Conservation (phyloP, 2,329 filamentous ascomycete genomes). For the Diaporthe sp. region DNA sequence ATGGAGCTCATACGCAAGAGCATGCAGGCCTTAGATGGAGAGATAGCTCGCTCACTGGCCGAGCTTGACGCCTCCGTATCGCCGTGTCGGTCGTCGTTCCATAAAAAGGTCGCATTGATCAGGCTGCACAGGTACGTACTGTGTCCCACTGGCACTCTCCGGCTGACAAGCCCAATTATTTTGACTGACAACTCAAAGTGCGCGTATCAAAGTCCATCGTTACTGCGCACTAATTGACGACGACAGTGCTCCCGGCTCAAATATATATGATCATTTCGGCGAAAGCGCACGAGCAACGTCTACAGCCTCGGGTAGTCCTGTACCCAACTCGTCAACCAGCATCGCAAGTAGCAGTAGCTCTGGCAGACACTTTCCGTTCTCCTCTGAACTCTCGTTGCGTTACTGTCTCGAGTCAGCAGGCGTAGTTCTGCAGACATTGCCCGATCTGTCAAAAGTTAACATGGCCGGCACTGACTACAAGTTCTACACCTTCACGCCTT, state of each 20-base stretch:
- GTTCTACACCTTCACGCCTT: slow-evolving; percentile 5
- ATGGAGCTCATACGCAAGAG: slow-evolving; percentile 9
- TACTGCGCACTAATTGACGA: slow-evolving; percentile 2
- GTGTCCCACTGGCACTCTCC: background rate
- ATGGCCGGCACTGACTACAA: background rate
- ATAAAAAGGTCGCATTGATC: background rate
- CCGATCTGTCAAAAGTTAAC: background rate
- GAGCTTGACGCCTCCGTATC: background rate
- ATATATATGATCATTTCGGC: background rate
- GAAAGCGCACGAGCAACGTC: background rate
- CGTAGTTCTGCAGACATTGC: background rate
- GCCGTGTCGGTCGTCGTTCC: background rate
- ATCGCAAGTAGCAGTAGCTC: background rate
- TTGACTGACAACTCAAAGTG: background rate
- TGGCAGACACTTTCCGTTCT: background rate
- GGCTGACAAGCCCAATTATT: background rate
- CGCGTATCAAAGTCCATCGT: background rate
- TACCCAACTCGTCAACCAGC: background rate
- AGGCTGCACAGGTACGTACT: background rate
- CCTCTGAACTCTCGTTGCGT: background rate
- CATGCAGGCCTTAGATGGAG: background rate
- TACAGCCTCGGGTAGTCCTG: background rate
- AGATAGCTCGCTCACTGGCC: background rate
- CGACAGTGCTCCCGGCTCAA: background rate
- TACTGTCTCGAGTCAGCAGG: background rate